Evolutionary conservation across 2,329 filamentous ascomycete species (phyloP).

Genomic region (Fusarium udum): DNA sequence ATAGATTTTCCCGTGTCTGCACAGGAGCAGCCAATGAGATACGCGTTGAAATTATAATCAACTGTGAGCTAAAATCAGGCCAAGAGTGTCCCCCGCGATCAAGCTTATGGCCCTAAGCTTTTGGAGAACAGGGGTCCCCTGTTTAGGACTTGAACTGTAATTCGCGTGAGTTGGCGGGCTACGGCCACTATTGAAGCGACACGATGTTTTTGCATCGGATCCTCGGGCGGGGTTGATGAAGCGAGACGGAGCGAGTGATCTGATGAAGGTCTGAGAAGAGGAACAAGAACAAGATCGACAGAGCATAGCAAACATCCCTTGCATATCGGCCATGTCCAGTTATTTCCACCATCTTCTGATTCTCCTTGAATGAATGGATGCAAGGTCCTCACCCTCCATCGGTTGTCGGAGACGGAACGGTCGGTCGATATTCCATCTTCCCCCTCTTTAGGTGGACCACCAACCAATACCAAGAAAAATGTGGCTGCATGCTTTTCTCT

Average conservation of each 20-base stretch:
- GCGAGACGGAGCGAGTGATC: neutral
- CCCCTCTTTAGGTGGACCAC: neutral
- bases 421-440: neutral
- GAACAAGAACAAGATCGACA: neutral
- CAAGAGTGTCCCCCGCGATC: conserved; percentile 19
- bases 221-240: conserved; percentile 7
- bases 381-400: conserved; percentile 3
- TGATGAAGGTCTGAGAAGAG: neutral
- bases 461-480: neutral
- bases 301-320: neutral
- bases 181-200: conserved; percentile 11
- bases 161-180: neutral
- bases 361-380: too few relatives aligned
- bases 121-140: conserved; percentile 5
- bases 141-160: neutral
- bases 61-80: neutral
- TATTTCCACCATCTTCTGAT: neutral
- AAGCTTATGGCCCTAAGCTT: neutral
- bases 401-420: conserved; percentile 10
- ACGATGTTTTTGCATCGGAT: conserved; percentile 6
- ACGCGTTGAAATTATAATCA: neutral
- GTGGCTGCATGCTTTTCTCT: conserved; percentile 25
- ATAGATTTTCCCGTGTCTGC: conserved; percentile 1
- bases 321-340: neutral
- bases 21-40: neutral